A percentile compares a stretch with the other conserved stretches of the same genome.
These are phyloP conservation scores for Xylariaceae sp. DNA, from an alignment of 2,329 filamentous ascomycete genomes.

Conservation along the genomic window DNA sequence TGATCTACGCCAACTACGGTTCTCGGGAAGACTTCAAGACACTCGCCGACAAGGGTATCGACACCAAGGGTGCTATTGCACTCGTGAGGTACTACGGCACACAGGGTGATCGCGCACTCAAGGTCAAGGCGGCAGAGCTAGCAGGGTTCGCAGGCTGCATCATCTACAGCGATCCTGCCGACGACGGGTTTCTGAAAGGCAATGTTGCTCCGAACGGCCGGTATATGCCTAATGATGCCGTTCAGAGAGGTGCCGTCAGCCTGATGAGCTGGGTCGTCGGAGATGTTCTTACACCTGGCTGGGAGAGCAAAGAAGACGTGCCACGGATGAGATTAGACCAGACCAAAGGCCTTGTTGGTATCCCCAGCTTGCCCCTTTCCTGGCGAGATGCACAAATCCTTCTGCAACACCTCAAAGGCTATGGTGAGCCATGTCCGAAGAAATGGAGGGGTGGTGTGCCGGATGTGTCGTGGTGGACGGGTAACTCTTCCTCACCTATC, in stretches of 20 bases:
- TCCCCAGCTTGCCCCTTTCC: conserved; percentile 84
- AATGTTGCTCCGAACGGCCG: conserved; percentile 70
- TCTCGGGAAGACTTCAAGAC: conserved; percentile 76
- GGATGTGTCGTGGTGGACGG: conserved; percentile 82
- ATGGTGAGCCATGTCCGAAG: conserved; percentile 64
- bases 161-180: conserved; percentile 84
- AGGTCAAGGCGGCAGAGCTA: conserved; percentile 84
- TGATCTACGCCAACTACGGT: conserved; percentile 92
- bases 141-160: conserved; percentile 84
- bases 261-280: conserved; percentile 80
- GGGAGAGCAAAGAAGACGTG: conserved; percentile 64
- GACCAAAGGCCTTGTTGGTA: conserved; percentile 69
- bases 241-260: conserved; percentile 78
- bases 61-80: conserved; percentile 75
- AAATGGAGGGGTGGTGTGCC: conserved; percentile 76
- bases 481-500: conserved; percentile 67
- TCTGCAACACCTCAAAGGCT: conserved; percentile 69
- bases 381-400: conserved; percentile 85
- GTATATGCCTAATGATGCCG: conserved; percentile 75
- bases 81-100: conserved; percentile 77
- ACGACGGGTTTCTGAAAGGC: conserved; percentile 76
- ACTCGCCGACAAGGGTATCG: conserved; percentile 66
- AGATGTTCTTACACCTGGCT: conserved; percentile 88
- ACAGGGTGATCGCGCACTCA: conserved; percentile 68
- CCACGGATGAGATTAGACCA: conserved; percentile 66